Percentiles rank a stretch among this genome's conserved stretches.
These are phyloP conservation scores for Rugonectria rugulosa DNA, from an alignment of 2,329 filamentous ascomycete genomes.

Conservation along the genomic window DNA sequence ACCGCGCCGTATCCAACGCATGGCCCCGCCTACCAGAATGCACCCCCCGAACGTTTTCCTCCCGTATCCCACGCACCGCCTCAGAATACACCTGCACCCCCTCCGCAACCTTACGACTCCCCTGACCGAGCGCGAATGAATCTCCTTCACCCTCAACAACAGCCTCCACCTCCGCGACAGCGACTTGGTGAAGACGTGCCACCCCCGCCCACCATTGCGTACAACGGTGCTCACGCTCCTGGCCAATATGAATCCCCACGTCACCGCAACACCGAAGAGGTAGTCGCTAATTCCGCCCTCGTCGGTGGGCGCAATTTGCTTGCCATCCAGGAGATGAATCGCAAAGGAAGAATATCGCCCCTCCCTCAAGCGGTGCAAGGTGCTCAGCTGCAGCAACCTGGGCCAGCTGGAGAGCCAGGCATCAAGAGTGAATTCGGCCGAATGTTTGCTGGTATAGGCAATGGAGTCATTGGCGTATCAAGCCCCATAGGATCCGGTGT, in stretches of 20 bases:
- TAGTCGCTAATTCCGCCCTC: constrained; percentile 60
- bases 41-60: constrained; percentile 45
- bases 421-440: constrained; percentile 96
- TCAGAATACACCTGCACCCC: constrained; percentile 34
- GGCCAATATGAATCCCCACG: constrained; percentile 51
- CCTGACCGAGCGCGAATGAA: constrained; percentile 58
- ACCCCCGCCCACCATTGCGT: constrained; percentile 59
- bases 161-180: constrained; percentile 48
- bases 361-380: constrained; percentile 94
- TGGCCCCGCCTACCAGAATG: constrained; percentile 40
- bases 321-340: constrained; percentile 81
- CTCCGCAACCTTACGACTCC: constrained; percentile 54
- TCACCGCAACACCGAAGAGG: constrained; percentile 54
- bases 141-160: constrained; percentile 45
- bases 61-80: constrained; percentile 47
- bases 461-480: constrained; percentile 60
- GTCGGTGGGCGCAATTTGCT: constrained; percentile 72
- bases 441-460: constrained; percentile 92
- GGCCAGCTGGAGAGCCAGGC: constrained; percentile 81
- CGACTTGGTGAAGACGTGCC: constrained; percentile 57
- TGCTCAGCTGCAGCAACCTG: constrained; percentile 80
- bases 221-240: constrained; percentile 52
- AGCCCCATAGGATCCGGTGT: constrained; percentile 56
- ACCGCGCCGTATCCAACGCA: constrained; percentile 48
- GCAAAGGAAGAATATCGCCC: constrained; percentile 84